phyloP scores from a whole-genome alignment of 2,329 filamentous ascomycete genomes.

The Colletotrichum sp. region DNA sequence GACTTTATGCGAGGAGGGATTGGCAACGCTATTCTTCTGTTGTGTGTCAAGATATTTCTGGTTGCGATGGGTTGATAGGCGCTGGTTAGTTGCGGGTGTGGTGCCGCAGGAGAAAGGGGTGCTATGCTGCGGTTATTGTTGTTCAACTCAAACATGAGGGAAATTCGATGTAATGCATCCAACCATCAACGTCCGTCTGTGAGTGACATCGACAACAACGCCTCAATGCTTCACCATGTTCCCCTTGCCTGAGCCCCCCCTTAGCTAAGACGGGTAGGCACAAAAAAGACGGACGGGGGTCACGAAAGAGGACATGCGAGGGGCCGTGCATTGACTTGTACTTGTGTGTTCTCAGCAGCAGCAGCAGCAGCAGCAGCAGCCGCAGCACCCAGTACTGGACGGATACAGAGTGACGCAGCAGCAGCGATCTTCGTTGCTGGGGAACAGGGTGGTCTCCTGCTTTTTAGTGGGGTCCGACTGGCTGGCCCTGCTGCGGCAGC shows the following conservation, averaged over 20 bases:
- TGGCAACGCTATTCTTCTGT: background rate
- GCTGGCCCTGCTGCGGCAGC: background rate
- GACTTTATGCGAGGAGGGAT: background rate
- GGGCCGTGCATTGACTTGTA: background rate
- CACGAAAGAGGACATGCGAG: background rate
- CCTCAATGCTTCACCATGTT: background rate
- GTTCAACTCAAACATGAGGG: background rate
- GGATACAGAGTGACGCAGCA: constrained; percentile 3
- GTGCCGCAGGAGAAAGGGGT: background rate
- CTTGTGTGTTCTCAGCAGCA: background rate
- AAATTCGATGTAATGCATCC: constrained; percentile 1
- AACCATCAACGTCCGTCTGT: background rate
- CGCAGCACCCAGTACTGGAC: background rate
- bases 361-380: background rate
- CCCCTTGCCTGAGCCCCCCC: background rate
- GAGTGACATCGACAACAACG: background rate
- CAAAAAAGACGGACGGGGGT: background rate
- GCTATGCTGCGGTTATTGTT: background rate
- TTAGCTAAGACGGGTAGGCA: background rate
- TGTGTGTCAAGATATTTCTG: background rate
- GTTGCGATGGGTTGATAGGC: background rate
- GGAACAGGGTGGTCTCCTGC: constrained; percentile 15
- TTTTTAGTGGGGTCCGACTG: background rate
- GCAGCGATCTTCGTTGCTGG: constrained; percentile 22
- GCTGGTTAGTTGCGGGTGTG: background rate